phyloP scores from a whole-genome alignment of 2,329 filamentous ascomycete species.

The Ophiostoma montium region DNA sequence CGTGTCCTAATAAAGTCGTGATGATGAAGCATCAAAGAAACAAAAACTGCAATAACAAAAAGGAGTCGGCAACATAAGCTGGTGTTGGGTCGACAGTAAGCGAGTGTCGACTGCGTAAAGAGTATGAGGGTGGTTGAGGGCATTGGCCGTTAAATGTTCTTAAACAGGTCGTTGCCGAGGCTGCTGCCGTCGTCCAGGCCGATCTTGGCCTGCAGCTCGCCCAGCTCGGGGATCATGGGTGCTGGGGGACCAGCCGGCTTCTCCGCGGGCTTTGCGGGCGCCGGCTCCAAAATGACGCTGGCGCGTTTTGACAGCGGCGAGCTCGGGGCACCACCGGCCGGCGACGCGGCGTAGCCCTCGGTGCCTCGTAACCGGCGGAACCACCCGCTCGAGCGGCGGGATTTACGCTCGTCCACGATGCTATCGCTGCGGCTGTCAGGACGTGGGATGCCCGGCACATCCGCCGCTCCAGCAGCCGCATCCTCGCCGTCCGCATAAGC shows the following conservation, averaged over 20 bases:
- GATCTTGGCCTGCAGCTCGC: conserved; percentile 34
- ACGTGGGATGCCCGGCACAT: conserved; percentile 21
- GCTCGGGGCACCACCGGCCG: neutral
- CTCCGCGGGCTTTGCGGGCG: conserved; percentile 16
- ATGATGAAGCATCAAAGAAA: neutral
- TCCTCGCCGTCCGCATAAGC: conserved; percentile 31
- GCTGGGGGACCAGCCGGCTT: conserved; percentile 34
- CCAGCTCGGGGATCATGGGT: conserved; percentile 47
- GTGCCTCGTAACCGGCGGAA: conserved; percentile 37
- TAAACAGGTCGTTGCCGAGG: conserved; percentile 41
- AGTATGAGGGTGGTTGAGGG: neutral
- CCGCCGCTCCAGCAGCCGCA: neutral
- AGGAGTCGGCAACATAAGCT: neutral
- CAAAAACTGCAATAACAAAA: too few species aligned
- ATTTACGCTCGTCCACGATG: conserved; percentile 36
- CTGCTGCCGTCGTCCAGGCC: conserved; percentile 29
- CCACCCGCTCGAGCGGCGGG: conserved; percentile 44
- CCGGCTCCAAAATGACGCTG: conserved; percentile 30
- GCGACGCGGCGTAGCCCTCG: neutral
- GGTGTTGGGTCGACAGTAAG: neutral
- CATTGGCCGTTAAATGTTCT: conserved; percentile 30
- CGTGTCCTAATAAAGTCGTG: neutral
- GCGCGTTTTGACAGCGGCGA: conserved; percentile 23
- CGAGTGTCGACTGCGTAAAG: neutral
- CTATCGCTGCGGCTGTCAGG: conserved; percentile 39